Base-by-base conservation (phyloP, 2,329 filamentous ascomycete genomes). In the Beauveria sp. region DNA sequence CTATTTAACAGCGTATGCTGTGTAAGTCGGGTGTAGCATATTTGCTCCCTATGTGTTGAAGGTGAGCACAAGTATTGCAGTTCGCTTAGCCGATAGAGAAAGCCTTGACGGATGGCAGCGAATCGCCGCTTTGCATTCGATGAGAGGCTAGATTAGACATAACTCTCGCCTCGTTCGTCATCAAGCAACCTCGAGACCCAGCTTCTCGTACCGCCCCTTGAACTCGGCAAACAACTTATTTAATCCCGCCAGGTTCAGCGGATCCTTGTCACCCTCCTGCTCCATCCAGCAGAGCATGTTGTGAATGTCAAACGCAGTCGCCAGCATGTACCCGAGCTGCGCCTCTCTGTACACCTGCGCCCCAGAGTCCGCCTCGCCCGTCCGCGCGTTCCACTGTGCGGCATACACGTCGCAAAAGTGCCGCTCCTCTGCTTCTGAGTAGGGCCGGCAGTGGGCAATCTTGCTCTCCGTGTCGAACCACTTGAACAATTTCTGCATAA, bases 401-500 rank as follows among this genome's bases (percentile, higher is more conserved):
- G 63, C 64, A 42, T 65, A 66, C 20, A 61, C 64, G 14, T 53
- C 52, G 60, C 65, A 65, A 34, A 66, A 66, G 45, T 65, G 63
- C n/a, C 54, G 56, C 60, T 65, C 64, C 63, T 65, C 65, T 2
- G 60, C 54, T 1, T 64, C 62, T 1, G 47, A 58, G 30, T 63
- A 66, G 20, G 45, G 30, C 10, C 64, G 42, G 50, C 65, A 66
- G 58, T 47, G 9, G 6, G 62, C 63, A 22, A 66, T 62, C 43
- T 62, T 63, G 60, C 28, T 63, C 28, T 55, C 40, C 9, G 56
- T 54, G 54, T 65, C 64, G 52, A 63, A 64, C 65, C 64, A 66
- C 50, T 63, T 64, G 60, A 66, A 65, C 52, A 65, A 5, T 47
- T 65, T 65, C 30, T 66, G 65, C 63, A 66, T 64, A 43, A 62